Evolutionary conservation across 2,329 filamentous ascomycete genomes (phyloP).

Genomic region (Phialemonium atrogriseum): DNA sequence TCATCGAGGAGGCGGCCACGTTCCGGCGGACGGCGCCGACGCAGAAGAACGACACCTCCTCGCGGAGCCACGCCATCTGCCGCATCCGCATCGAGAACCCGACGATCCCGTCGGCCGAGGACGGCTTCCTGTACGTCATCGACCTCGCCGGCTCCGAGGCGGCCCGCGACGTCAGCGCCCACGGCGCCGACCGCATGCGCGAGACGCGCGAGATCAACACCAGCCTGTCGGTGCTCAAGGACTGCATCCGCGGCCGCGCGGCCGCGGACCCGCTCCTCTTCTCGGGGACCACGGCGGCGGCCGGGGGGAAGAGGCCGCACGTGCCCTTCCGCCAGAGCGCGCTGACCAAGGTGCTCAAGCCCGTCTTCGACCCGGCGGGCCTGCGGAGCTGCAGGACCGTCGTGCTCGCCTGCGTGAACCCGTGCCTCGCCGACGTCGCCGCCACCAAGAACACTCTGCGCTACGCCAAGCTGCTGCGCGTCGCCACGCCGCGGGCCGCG

Average conservation of each 20-base stretch:
- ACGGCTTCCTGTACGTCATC: slow-evolving; percentile 36
- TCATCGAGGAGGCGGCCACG: slow-evolving; percentile 26
- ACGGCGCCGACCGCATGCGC: slow-evolving; percentile 33
- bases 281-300: slow-evolving; percentile 5
- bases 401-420: slow-evolving; percentile 38
- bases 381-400: slow-evolving; percentile 31
- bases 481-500: no score
- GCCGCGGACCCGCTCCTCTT: slow-evolving; percentile 19
- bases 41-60: slow-evolving; percentile 36
- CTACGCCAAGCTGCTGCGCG: slow-evolving; percentile 39
- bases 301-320: slow-evolving; percentile 23
- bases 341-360: slow-evolving; percentile 38
- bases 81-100: slow-evolving; percentile 33
- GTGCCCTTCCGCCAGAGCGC: slow-evolving; percentile 38
- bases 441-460: slow-evolving; percentile 39
- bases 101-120: slow-evolving; percentile 17
- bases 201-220: slow-evolving; percentile 39
- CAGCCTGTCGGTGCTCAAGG: slow-evolving; percentile 40
- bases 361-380: slow-evolving; percentile 35
- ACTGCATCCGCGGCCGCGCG: slow-evolving; percentile 39
- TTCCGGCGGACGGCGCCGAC: slow-evolving; percentile 34
- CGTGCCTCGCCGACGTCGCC: slow-evolving; percentile 32
- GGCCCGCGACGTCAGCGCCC: slow-evolving; percentile 30
- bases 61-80: slow-evolving; percentile 39
- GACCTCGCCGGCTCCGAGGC: slow-evolving; percentile 40